Conservation (phyloP, 169 alveolate genomes). For the Plasmodium malariae region DNA sequence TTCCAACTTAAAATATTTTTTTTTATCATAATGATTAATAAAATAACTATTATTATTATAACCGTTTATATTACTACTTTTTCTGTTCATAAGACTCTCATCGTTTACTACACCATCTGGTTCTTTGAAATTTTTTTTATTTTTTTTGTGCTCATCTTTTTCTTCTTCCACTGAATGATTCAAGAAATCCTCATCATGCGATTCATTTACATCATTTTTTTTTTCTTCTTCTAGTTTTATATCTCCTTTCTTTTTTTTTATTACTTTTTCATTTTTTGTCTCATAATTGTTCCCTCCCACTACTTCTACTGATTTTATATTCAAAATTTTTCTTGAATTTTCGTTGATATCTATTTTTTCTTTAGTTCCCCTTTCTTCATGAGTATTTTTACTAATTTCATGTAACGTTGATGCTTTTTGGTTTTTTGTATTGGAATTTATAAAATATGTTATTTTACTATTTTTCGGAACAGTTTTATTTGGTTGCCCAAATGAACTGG, state of each 20-base stretch:
- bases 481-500: constrained; percentile 24
- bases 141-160: constrained; percentile 15
- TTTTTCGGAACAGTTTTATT: constrained; percentile 14
- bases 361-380: constrained; percentile 20
- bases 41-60: constrained; percentile 44
- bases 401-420: constrained; percentile 27
- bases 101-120: constrained; percentile 8
- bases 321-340: constrained; percentile 11
- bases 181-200: constrained; percentile 13
- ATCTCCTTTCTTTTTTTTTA: constrained; percentile 9
- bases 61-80: constrained; percentile 4
- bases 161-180: constrained; percentile 21
- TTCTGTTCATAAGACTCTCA: constrained; percentile 26
- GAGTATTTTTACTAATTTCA: constrained; percentile 42
- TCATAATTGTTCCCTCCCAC: constrained; percentile 1
- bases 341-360: constrained; percentile 15
- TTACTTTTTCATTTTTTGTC: constrained; percentile 14
- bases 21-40: constrained; percentile 26
- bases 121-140: constrained; percentile 28
- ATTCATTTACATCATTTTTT: constrained; percentile 23
- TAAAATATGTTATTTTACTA: constrained; percentile 23
- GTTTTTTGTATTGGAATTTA: constrained; percentile 14
- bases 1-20: constrained; percentile 19
- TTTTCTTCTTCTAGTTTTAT: constrained; percentile 14
- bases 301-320: constrained; percentile 17